Evolutionary conservation across 2,329 filamentous ascomycete genomes (phyloP).

Genomic region (Sporothrix phasma): DNA sequence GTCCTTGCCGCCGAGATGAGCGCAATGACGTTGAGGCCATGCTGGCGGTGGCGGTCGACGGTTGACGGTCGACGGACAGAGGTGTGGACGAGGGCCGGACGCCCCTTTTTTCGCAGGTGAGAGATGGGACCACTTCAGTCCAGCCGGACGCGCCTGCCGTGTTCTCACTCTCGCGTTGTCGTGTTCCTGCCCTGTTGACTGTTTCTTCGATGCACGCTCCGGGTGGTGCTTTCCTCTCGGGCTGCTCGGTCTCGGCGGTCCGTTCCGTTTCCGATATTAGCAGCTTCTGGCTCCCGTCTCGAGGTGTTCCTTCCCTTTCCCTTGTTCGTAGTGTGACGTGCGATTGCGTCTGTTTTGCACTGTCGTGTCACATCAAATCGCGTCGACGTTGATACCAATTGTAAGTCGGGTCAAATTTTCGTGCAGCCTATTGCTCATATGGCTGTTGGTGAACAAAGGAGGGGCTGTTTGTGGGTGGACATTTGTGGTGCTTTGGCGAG

Average conservation of each 20-base stretch:
- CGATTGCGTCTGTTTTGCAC: background rate
- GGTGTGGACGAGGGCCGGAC: background rate
- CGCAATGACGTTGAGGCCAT: slow-evolving; percentile 65
- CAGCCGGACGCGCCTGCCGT: background rate
- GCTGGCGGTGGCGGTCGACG: background rate
- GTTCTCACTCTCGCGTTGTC: background rate
- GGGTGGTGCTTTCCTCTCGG: background rate
- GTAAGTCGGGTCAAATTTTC: background rate
- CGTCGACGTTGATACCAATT: background rate
- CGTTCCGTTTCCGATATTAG: background rate
- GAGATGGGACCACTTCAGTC: background rate
- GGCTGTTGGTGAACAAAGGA: background rate
- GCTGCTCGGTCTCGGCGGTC: background rate
- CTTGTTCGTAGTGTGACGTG: background rate
- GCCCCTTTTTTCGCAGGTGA: background rate
- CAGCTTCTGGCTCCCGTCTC: background rate
- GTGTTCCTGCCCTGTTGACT: background rate
- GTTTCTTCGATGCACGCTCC: background rate
- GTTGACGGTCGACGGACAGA: background rate
- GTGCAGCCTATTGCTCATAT: background rate
- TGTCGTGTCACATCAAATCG: background rate
- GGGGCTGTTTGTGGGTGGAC: background rate
- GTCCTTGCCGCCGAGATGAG: slow-evolving; percentile 93
- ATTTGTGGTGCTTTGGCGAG: no score
- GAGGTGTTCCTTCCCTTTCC: background rate